Base-by-base conservation (phyloP, 2,329 filamentous ascomycete genomes). In the Tolypocladium tundrense region DNA sequence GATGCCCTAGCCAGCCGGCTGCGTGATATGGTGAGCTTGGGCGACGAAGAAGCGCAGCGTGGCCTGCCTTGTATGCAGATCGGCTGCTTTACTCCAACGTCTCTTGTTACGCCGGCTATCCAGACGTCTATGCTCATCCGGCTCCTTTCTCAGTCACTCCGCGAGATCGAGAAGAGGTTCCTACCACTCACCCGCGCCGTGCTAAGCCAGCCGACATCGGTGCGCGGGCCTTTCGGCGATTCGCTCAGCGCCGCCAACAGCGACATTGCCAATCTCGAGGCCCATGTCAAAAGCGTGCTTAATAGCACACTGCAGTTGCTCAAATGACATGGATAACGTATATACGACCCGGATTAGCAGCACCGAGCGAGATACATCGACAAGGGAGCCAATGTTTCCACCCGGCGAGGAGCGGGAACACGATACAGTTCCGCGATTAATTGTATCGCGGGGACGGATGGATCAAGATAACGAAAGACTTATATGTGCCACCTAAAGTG, bases 141-240 rank as follows among this genome's bases (percentile, higher is more conserved):
- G 45, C 53, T 58, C 9, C 57, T 58, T 13, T 58, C 45, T 4
- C 57, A 58, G 39, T 55, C 54, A 24, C 53, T 55, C 11, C 54
- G 57, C n/a, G 53, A 58, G 48, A 58, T 58, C 14, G 53, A 58
- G 45, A 58, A 55, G 57, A 55, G 48, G 37, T 4, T 58, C 27
- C 53, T 53, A 13, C 33, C 39, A 13, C 43, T 58, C 37, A 33
- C 53, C n/a, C 33, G 45, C 21, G 24, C 40, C 19, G 40, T 55
- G 7, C 27, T 58, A 2, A 48, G 39, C 4, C 54, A 24, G 6
- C 53, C 53, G 27, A 16, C 35, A 27, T 7, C 43, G 41, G 39
- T 19, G 24, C 42, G 33, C 16, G 37, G 56, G 9, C 31, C 52
- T 11, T 42, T 41, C 2, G 53, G 43, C 4, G 55, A 53, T 31